These are phyloP conservation scores for Tylopilus sp. DNA, from an alignment of 1,284 basidiomycete species.

Conservation along the genomic window DNA sequence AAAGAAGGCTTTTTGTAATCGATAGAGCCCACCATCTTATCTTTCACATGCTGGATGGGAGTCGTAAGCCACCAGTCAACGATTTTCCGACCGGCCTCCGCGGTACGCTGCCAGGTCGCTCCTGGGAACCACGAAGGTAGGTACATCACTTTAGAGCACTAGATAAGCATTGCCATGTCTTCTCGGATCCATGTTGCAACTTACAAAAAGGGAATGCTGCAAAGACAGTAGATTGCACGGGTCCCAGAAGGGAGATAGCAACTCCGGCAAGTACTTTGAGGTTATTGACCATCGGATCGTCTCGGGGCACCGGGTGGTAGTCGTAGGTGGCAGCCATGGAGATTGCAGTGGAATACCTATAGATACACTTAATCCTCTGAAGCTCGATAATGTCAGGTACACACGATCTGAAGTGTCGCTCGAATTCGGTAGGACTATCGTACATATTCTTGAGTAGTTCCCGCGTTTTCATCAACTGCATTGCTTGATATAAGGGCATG, in stretches of 20 bases:
- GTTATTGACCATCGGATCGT: neutral
- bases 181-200: too few species aligned
- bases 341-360: constrained; percentile 2
- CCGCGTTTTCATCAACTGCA: neutral
- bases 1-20: neutral
- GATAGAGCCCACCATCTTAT: neutral
- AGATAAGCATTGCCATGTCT: too few species aligned
- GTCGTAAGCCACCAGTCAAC: neutral
- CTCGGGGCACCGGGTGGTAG: neutral
- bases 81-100: too few species aligned
- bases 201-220: neutral
- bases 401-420: neutral
- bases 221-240: neutral
- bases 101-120: too few species aligned
- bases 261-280: neutral
- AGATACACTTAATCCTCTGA: constrained; percentile 36
- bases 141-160: neutral
- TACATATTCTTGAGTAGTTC: neutral
- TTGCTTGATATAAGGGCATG: neutral
- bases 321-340: neutral
- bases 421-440: neutral
- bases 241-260: neutral
- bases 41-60: neutral
- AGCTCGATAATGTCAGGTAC: constrained; percentile 28
- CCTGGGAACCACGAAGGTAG: neutral